These are phyloP conservation scores for Tulasnella sp. DNA, from an alignment of 768 basidiomycete genomes.

Conservation along the genomic window DNA sequence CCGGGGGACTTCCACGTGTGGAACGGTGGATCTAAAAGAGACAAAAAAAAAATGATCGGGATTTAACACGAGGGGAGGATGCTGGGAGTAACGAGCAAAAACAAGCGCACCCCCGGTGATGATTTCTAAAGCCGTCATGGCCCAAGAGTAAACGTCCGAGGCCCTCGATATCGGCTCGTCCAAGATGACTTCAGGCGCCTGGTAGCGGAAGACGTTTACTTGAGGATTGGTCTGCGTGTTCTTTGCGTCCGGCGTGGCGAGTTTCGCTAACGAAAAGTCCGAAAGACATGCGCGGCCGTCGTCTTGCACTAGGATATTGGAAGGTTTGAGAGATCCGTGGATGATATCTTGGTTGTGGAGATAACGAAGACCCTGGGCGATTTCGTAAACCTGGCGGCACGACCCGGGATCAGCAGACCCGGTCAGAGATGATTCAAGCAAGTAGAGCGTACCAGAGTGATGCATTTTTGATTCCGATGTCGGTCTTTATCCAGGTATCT, in stretches of 20 bases:
- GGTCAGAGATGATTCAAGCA: no score
- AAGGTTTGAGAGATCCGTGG: constrained; percentile 15
- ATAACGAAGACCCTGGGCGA: constrained; percentile 5
- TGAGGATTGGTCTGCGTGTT: constrained; percentile 9
- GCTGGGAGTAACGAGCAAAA: no score
- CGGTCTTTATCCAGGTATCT: background rate
- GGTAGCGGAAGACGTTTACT: background rate
- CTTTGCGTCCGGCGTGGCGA: background rate
- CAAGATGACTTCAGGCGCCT: constrained; percentile 7
- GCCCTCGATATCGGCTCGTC: background rate
- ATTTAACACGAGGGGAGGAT: background rate
- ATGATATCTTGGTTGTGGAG: constrained; percentile 20
- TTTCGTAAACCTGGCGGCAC: background rate
- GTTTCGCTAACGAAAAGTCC: constrained; percentile 20
- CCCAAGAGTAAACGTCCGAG: constrained; percentile 26
- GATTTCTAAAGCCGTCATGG: constrained; percentile 20
- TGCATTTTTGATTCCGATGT: background rate
- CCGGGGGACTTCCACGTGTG: no score
- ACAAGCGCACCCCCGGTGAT: background rate
- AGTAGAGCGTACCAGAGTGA: background rate
- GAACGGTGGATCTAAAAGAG: background rate
- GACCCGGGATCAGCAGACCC: background rate
- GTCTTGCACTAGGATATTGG: constrained; percentile 13
- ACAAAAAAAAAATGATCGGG: background rate
- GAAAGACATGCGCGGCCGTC: constrained; percentile 4